Base-by-base conservation (phyloP, 2,329 filamentous ascomycete genomes). In the Paradendryphiella salina region DNA sequence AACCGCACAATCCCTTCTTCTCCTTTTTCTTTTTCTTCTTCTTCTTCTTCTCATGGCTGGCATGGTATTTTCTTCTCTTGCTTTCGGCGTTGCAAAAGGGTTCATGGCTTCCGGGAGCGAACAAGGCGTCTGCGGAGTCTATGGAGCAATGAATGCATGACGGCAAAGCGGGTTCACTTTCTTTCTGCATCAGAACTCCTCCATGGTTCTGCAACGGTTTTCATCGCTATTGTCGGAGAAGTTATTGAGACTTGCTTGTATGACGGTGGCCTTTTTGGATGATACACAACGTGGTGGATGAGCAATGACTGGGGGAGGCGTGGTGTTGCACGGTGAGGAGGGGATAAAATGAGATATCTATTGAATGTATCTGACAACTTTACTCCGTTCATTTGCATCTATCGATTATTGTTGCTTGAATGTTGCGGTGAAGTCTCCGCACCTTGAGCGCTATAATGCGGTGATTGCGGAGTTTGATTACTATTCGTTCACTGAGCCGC, bases 51-150 rank as follows among this genome's bases (percentile, higher is more conserved):
- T 10, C 14, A 15, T 29, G 44, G 38, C 37, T 49, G 18, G 29
- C 4, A 46, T 31, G 31, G 23, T 23, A 20, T 29, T 48, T 33
- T 41, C 45, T 47, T 31, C 34, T 48, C 32, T 33, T 41, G 41
- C 52, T 52, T 55, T 46, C 21, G 52, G 52, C 49, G 49, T 56
- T 56, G 38, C 48, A 56, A 52, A 55, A 56, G 44, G 45, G 41
- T 55, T 35, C 46, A 46, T 11, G 29, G 45, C 32, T 46, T 52
- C 48, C 43, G 11, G 46, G 40, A 43, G 45, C 52, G 40, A 45
- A 29, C 32, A 34, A 36, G 34, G 42, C 37, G 42, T 44, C 46
- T 37, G 14, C 17, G 48, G 42, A 40, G 42, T 51, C 15, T 38
- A 8, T 32, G 32, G 42, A 35, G 37, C 21, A 34, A 40, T 18